phyloP scores from a whole-genome alignment of 2,329 filamentous ascomycete genomes.

The Fusarium bactridioides region DNA sequence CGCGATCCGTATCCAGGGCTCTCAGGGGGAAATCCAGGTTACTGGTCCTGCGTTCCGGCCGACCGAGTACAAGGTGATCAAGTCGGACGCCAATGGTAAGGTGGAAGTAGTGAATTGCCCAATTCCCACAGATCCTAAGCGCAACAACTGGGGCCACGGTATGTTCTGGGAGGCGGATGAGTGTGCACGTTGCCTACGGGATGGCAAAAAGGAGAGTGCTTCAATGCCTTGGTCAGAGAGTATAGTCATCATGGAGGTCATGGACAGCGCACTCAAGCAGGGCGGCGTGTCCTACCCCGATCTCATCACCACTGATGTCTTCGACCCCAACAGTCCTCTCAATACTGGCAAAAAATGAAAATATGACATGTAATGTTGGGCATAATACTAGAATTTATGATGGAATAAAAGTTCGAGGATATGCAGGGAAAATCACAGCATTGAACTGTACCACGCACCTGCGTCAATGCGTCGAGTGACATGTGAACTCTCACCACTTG shows the following conservation, averaged over 20 bases:
- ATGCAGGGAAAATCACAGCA: conserved; percentile 3
- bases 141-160: conserved; percentile 69
- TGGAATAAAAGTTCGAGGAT: not conserved
- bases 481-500: conserved; percentile 3
- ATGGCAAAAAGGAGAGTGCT: conserved; percentile 79
- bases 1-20: conserved; percentile 80
- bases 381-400: not conserved
- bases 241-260: conserved; percentile 81
- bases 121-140: conserved; percentile 59
- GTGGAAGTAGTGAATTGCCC: conserved; percentile 62
- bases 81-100: conserved; percentile 55
- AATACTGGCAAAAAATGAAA: conserved; percentile 61
- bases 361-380: not conserved
- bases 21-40: conserved; percentile 83
- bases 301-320: conserved; percentile 64
- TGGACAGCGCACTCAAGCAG: conserved; percentile 64
- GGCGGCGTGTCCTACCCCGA: conserved; percentile 63
- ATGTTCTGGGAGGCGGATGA: conserved; percentile 93
- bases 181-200: conserved; percentile 75
- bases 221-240: conserved; percentile 78
- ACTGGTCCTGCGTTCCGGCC: conserved; percentile 76
- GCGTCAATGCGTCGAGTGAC: not conserved
- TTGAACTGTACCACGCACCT: not conserved
- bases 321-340: conserved; percentile 66
- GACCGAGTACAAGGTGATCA: conserved; percentile 69